phyloP scores from a whole-genome alignment of 345 rosid species.

The Moricandia moricandioides region DNA sequence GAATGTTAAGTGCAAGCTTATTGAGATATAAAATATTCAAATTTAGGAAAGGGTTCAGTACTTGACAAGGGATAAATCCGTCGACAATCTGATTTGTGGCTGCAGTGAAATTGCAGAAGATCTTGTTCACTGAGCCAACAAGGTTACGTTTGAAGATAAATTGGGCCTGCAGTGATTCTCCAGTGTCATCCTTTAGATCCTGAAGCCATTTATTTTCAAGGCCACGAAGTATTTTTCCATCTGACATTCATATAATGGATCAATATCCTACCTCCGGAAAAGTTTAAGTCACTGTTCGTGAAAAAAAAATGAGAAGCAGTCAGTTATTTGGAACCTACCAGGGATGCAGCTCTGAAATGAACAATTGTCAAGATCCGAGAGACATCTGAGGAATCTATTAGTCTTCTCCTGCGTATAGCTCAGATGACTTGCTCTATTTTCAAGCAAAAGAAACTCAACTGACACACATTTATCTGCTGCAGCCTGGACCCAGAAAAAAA shows the following conservation, averaged over 20 bases:
- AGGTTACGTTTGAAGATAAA: slow-evolving; percentile 58
- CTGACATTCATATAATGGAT: slow-evolving; percentile 41
- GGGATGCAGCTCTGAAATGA: slow-evolving; percentile 58
- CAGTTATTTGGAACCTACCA: slow-evolving; percentile 40
- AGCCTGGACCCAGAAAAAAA: slow-evolving; percentile 45
- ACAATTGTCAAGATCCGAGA: slow-evolving; percentile 91
- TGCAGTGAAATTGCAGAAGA: slow-evolving; percentile 59
- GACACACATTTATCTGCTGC: slow-evolving; percentile 81
- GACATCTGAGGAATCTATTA: slow-evolving; percentile 46
- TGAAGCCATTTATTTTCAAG: slow-evolving; percentile 74
- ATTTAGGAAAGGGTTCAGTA: slow-evolving; percentile 31
- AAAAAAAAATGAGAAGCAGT: background rate
- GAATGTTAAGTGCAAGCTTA: background rate
- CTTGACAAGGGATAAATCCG: slow-evolving; percentile 62
- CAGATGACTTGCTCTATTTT: slow-evolving; percentile 52
- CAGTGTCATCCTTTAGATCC: slow-evolving; percentile 68
- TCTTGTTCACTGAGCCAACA: slow-evolving; percentile 57
- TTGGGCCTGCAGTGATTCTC: slow-evolving; percentile 60
- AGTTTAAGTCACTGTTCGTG: background rate
- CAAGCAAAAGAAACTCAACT: slow-evolving; percentile 67
- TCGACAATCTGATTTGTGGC: slow-evolving; percentile 53
- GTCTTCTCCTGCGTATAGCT: slow-evolving; percentile 47
- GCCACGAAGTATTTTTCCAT: slow-evolving; percentile 55
- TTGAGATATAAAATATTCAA: slow-evolving; percentile 1
- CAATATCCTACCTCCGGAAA: background rate